Evolutionary conservation across 257 asterid genomes (phyloP), one percentile per base, ranked within the genome.

Genomic region (Haberlea rhodopensis): DNA sequence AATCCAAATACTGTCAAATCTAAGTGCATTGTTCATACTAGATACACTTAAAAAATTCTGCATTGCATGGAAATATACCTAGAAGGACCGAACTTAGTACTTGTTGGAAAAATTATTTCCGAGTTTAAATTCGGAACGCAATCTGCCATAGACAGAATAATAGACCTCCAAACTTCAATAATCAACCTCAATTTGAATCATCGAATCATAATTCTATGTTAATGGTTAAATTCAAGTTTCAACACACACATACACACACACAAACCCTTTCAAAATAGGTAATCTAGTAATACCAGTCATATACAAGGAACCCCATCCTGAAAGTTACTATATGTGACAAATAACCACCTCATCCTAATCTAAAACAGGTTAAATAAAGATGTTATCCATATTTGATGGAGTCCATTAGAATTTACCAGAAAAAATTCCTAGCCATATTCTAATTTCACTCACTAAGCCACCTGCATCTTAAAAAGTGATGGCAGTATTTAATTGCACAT

Each of bases 11-110:
- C 67, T 43, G 18, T 51, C 45, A 49, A 20, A 28, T 61, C 32
- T 37, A 22, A 65, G 71, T 16, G 60, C 59, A 57, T 5, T 32
- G 43, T 53, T 70, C 53, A 23, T 25, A 15, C 63, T 43, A 66
- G 69, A 60, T 23, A 46, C 55, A 62, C 23, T n/a, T 56, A 7
- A 49, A 48, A 28, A 37, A 19, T 60, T 57, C 31, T 37, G 57
- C 49, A 52, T 55, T 43, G 53, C 53, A 45, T 51, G 49, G 27
- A 5, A 15, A 21, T 32, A 67, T 58, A 18, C 60, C 28, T 57
- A 56, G 37, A 5, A 27, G n/a, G 56, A 40, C 16, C 10, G 51
- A 68, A 26, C 58, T 54, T 46, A 0, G 32, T 27, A 63, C 19
- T 52, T 45, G 18, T 67, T 29, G 45, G 45, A 21, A 21, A 69